phyloP scores from a whole-genome alignment of 164 flowering plant genomes.

The Buxus sempervirens region DNA sequence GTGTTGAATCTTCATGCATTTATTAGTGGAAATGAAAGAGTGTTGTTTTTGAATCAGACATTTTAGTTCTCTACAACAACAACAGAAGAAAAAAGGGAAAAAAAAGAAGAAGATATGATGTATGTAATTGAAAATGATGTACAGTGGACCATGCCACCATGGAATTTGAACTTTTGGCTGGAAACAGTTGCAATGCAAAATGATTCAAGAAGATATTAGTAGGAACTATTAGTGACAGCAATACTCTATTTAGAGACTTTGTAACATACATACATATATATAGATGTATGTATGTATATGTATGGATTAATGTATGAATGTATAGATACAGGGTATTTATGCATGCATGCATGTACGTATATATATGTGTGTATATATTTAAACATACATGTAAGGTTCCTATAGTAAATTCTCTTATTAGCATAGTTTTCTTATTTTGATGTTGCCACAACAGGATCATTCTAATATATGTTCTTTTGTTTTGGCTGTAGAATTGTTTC shows the following conservation, averaged over 20 bases:
- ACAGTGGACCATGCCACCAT: background rate
- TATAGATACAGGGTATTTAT: too few species aligned
- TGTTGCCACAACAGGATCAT: background rate
- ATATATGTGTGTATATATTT: too few species aligned
- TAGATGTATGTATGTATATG: too few species aligned
- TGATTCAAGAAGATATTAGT: background rate
- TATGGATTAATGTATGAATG: too few species aligned
- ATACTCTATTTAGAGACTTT: too few species aligned
- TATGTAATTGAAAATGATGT: background rate
- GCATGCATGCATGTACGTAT: too few species aligned
- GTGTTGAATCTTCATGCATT: conserved; percentile 29
- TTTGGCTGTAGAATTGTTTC: conserved; percentile 68
- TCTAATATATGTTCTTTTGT: conserved; percentile 9
- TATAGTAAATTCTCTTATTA: too few species aligned
- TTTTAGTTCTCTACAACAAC: background rate
- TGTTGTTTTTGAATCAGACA: background rate
- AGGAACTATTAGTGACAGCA: background rate
- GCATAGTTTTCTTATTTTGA: background rate
- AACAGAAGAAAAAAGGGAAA: too few species aligned
- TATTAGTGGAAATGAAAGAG: background rate
- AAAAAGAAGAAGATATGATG: too few species aligned
- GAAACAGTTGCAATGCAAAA: background rate
- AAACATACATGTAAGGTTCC: too few species aligned
- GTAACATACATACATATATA: too few species aligned
- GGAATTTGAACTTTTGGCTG: background rate